These are phyloP conservation scores for Pestalotiopsis sp. DNA, from an alignment of 2,329 filamentous ascomycete genomes.

Conservation along the genomic window DNA sequence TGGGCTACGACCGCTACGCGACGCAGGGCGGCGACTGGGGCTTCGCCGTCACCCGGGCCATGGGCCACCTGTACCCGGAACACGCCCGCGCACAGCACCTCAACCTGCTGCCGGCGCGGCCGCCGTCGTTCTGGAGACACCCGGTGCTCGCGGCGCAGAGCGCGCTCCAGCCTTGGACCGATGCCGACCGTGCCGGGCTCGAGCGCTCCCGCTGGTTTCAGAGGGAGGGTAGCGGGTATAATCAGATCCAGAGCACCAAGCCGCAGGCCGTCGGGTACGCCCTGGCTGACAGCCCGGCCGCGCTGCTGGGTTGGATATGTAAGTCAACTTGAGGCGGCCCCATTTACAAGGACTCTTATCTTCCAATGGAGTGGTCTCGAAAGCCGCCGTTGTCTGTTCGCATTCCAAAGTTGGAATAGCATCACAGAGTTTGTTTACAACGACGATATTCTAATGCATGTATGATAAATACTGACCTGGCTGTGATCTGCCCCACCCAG, in stretches of 20 bases:
- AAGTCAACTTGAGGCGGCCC: not conserved
- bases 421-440: too few relatives aligned
- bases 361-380: not conserved
- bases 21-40: slow-evolving; percentile 72
- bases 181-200: slow-evolving; percentile 47
- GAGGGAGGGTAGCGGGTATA: slow-evolving; percentile 57
- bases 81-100: slow-evolving; percentile 59
- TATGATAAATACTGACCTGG: not conserved
- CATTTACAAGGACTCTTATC: too few relatives aligned
- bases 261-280: slow-evolving; percentile 73
- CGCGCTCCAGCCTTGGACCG: slow-evolving; percentile 45
- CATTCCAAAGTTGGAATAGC: too few relatives aligned
- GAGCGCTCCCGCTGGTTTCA: slow-evolving; percentile 55
- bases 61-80: slow-evolving; percentile 61
- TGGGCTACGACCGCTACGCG: slow-evolving; percentile 60
- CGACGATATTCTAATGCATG: too few relatives aligned
- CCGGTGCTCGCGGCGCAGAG: slow-evolving; percentile 6
- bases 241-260: slow-evolving; percentile 60
- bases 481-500: not conserved
- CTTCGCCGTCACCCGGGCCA: slow-evolving; percentile 61
- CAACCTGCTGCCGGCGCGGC: not conserved
- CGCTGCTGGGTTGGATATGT: slow-evolving; percentile 72
- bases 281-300: slow-evolving; percentile 69
- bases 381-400: not conserved
- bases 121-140: slow-evolving; percentile 25